Conservation (phyloP, 805 yeast species). For the Jamesozyma jinghongensis region DNA sequence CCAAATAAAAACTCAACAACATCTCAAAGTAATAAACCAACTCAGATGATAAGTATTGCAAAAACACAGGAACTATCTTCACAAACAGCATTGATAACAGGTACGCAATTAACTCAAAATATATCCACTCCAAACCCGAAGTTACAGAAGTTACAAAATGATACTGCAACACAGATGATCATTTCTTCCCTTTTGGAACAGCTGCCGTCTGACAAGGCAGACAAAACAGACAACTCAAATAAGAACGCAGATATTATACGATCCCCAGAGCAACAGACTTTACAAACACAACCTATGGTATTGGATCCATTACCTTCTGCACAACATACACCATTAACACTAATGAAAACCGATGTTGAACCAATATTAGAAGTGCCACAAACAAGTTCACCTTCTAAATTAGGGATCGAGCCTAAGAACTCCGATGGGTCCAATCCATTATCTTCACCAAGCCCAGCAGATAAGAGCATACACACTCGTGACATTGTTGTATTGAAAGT, state of each 20-base stretch:
- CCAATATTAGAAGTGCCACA: conserved; percentile 15
- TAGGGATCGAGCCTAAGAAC: neutral
- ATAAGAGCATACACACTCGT: conserved; percentile 3
- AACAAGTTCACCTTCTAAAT: conserved; percentile 17
- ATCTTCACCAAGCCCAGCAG: conserved; percentile 3
- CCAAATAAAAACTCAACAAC: conserved; percentile 3
- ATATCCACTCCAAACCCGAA: neutral
- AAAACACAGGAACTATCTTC: conserved; percentile 8
- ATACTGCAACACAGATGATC: conserved; percentile 9
- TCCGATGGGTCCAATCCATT: neutral
- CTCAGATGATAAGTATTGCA: conserved; percentile 13
- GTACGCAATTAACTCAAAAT: neutral
- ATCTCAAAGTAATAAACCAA: conserved; percentile 11
- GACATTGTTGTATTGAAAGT: conserved; percentile 10
- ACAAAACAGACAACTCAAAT: too few species aligned
- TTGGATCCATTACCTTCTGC: neutral
- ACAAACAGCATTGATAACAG: neutral
- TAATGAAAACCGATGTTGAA: conserved; percentile 3
- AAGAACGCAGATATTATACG: conserved; percentile 2
- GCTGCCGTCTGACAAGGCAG: too few species aligned
- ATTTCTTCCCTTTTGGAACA: too few species aligned
- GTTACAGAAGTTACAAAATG: neutral
- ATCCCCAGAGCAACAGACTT: neutral
- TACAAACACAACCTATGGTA: neutral
- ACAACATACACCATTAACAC: conserved; percentile 6